These are phyloP conservation scores for Ceratonia siliqua DNA, from an alignment of 306 rosid genomes.

Conservation along the genomic window DNA sequence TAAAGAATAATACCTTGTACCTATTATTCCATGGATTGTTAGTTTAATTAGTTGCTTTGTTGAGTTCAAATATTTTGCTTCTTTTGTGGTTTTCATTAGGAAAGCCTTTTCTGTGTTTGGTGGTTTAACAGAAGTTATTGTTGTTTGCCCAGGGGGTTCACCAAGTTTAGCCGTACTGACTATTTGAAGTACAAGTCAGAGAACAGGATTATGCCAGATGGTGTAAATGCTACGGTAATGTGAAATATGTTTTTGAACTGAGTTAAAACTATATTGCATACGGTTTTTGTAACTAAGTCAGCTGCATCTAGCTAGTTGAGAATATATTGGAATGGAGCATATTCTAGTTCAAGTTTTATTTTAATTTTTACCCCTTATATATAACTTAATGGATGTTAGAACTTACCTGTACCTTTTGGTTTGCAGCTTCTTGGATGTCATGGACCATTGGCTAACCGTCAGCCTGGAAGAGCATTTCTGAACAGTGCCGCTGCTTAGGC, in stretches of 20 bases:
- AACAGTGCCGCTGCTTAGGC: constrained; percentile 34
- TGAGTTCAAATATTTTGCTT: neutral
- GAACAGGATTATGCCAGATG: constrained; percentile 57
- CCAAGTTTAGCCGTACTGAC: constrained; percentile 65
- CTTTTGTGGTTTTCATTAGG: neutral
- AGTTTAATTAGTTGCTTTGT: neutral
- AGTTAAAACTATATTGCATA: neutral
- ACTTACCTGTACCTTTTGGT: constrained; percentile 11
- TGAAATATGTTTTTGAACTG: neutral
- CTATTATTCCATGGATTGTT: neutral
- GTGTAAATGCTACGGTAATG: constrained; percentile 81
- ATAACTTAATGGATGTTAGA: neutral
- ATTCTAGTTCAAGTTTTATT: neutral
- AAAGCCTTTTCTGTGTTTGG: neutral
- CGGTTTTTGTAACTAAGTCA: neutral
- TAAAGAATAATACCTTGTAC: neutral
- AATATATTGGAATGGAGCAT: neutral
- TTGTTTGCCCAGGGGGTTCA: constrained; percentile 65
- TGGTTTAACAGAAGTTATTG: neutral
- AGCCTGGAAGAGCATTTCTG: constrained; percentile 61
- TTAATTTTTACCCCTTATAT: neutral
- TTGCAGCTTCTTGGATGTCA: constrained; percentile 83
- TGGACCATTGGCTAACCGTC: constrained; percentile 63
- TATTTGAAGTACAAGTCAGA: constrained; percentile 62
- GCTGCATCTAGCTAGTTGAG: neutral